Evolutionary conservation across 169 alveolate species (phyloP), one percentile per base, ranked within the genome.

Genomic region (Plasmodium coatneyi): DNA sequence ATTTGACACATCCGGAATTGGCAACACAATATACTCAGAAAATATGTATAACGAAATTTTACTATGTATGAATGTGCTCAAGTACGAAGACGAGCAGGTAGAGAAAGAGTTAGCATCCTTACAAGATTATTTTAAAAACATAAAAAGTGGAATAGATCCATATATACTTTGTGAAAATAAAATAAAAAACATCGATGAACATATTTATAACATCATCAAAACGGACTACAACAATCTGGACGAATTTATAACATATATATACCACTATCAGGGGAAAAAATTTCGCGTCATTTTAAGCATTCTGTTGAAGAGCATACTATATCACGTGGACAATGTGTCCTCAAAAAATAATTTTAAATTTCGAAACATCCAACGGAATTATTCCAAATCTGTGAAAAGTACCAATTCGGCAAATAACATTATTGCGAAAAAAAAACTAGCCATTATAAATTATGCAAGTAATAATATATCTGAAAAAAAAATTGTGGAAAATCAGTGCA

Each of bases 231-330:
- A 39, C 19, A 92, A 92, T 49, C 80, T 92, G 16, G 78, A 92
- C 28, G 95, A 92, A 82, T 84, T 81, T 79, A 76, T 80, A 16
- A 82, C 89, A 54, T 92, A 92, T 71, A 92, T 92, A 71, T 66
- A 92, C 52, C 70, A 71, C 60, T 60, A 83, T 80, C 39, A 84
- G 46, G 93, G 93, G 52, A 87, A 87, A 87, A 70, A 49, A 72
- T 84, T 92, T 84, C 46, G 92, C n/a, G 60, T 84, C 60, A 92
- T 84, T 71, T 70, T 80, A 83, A 83, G 92, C 36, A 79, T 80
- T 49, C 43, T 92, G 39, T 60, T 79, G 66, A 87, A 86, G 71
- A 72, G 66, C 56, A 84, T 86, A 41, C 39, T 84, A 84, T 71
- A 56, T 7, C 60, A 92, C 46, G 56, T 83, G 30, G 92, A 92